These are phyloP conservation scores for Clavispora fructus DNA, from an alignment of 805 yeast species.

Conservation along the genomic window DNA sequence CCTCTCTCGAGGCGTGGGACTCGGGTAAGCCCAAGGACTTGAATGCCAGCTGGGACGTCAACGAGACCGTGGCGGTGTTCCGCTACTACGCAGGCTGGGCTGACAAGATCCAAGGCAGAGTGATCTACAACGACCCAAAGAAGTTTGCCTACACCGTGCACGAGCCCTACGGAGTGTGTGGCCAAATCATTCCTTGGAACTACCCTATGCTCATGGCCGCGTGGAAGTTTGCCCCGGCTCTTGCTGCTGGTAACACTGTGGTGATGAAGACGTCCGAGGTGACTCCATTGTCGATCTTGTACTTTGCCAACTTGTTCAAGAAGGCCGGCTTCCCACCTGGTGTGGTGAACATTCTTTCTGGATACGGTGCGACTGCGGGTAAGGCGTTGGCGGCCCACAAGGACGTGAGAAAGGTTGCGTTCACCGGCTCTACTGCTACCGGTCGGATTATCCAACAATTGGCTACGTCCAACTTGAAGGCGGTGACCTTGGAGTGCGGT, in stretches of 20 bases:
- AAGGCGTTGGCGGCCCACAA: constrained; percentile 57
- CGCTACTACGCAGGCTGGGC: constrained; percentile 62
- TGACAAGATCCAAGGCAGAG: constrained; percentile 47
- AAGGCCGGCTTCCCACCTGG: constrained; percentile 77
- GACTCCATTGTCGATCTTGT: constrained; percentile 66
- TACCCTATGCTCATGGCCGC: constrained; percentile 65
- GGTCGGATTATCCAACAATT: constrained; percentile 60
- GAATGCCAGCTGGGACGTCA: constrained; percentile 48
- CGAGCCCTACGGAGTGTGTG: constrained; percentile 64
- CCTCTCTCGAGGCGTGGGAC: constrained; percentile 43
- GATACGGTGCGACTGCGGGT: constrained; percentile 68
- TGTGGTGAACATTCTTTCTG: constrained; percentile 66
- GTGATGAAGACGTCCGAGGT: constrained; percentile 72
- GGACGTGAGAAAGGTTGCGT: constrained; percentile 54
- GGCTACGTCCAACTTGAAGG: constrained; percentile 59
- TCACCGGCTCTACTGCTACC: constrained; percentile 63
- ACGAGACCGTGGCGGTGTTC: constrained; percentile 40
- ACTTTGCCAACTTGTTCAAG: constrained; percentile 51
- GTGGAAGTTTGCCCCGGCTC: constrained; percentile 81
- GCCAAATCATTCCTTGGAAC: constrained; percentile 70
- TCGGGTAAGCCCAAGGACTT: constrained; percentile 42
- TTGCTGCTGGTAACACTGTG: constrained; percentile 72
- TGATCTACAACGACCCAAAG: constrained; percentile 38
- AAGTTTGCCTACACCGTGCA: constrained; percentile 64
- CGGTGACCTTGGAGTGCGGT: constrained; percentile 66